Evolutionary conservation across 495 filamentous ascomycete species (phyloP).

Genomic region (Articulospora tetracladia): DNA sequence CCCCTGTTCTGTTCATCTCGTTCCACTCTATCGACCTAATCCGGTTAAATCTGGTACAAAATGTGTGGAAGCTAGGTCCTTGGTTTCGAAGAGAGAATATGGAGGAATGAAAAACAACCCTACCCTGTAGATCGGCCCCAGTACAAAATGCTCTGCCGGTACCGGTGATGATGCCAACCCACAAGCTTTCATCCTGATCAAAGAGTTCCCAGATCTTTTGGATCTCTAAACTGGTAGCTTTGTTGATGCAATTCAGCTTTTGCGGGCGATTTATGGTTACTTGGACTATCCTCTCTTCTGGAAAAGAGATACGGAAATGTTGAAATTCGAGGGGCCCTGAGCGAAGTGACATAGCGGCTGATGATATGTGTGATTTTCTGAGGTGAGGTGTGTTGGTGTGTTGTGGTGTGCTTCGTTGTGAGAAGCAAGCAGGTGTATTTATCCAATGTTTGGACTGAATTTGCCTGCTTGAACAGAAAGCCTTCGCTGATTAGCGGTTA

Average conservation of each 20-base stretch:
- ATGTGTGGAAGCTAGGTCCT: neutral
- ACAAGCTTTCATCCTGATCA: slow-evolving; percentile 25
- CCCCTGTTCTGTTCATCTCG: neutral
- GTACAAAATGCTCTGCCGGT: slow-evolving; percentile 20
- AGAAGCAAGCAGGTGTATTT: neutral
- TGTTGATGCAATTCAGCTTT: slow-evolving; percentile 29
- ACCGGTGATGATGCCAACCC: slow-evolving; percentile 22
- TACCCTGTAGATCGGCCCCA: slow-evolving; percentile 29
- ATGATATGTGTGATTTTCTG: neutral
- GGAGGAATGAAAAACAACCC: neutral
- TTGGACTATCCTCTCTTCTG: slow-evolving; percentile 22
- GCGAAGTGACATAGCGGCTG: neutral
- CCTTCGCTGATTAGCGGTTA: neutral
- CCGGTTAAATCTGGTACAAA: too few relatives aligned
- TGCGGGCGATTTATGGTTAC: slow-evolving; percentile 28
- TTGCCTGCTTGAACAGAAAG: neutral
- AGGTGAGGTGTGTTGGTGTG: neutral
- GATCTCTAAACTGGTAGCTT: slow-evolving; percentile 23
- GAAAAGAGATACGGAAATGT: slow-evolving; percentile 16
- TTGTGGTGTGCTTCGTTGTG: neutral
- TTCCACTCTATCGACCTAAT: neutral
- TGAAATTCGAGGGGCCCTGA: neutral
- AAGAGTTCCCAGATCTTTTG: slow-evolving; percentile 29
- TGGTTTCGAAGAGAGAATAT: neutral
- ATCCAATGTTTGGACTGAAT: neutral